phyloP scores from a whole-genome alignment of 1,139 yeast species.

The Fermentozyma sake region DNA sequence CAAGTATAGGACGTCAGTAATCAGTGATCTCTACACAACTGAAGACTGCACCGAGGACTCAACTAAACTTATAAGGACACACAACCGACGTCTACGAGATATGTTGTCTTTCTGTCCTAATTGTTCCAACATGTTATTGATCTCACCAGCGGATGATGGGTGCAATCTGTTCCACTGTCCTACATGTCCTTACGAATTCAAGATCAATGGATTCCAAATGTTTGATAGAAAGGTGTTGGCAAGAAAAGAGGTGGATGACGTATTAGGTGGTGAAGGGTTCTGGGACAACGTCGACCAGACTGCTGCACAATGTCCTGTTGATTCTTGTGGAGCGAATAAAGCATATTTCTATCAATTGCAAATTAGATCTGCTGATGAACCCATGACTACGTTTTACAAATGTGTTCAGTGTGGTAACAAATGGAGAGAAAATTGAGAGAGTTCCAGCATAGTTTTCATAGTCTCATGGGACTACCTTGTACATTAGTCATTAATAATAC shows the following conservation, averaged over 20 bases:
- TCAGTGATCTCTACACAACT: too few relatives aligned
- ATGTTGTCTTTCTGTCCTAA: slow-evolving; percentile 95
- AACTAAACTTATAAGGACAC: too few relatives aligned
- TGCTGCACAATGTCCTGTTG: slow-evolving; percentile 83
- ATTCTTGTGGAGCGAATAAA: slow-evolving; percentile 78
- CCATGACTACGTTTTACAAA: slow-evolving; percentile 95
- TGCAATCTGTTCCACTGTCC: slow-evolving; percentile 70
- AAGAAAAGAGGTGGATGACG: slow-evolving; percentile 92
- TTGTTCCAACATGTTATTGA: slow-evolving; percentile 82
- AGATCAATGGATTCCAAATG: slow-evolving; percentile 76
- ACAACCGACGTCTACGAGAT: too few relatives aligned
- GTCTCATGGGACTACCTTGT: too few relatives aligned
- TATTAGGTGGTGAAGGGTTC: slow-evolving; percentile 93
- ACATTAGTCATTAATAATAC: too few relatives aligned
- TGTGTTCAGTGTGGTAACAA: slow-evolving; percentile 91
- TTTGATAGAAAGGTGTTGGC: slow-evolving; percentile 80
- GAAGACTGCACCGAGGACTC: too few relatives aligned
- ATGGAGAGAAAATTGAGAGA: slow-evolving; percentile 95
- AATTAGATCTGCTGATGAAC: slow-evolving; percentile 87
- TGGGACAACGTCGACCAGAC: slow-evolving; percentile 98
- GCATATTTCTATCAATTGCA: slow-evolving; percentile 97
- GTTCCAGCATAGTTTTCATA: not conserved
- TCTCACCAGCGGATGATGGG: slow-evolving; percentile 39
- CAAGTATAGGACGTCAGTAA: too few relatives aligned
- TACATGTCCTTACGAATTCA: slow-evolving; percentile 93